These are phyloP conservation scores for Dactylonectria estremocensis DNA, from an alignment of 2,329 filamentous ascomycete genomes.

Conservation along the genomic window DNA sequence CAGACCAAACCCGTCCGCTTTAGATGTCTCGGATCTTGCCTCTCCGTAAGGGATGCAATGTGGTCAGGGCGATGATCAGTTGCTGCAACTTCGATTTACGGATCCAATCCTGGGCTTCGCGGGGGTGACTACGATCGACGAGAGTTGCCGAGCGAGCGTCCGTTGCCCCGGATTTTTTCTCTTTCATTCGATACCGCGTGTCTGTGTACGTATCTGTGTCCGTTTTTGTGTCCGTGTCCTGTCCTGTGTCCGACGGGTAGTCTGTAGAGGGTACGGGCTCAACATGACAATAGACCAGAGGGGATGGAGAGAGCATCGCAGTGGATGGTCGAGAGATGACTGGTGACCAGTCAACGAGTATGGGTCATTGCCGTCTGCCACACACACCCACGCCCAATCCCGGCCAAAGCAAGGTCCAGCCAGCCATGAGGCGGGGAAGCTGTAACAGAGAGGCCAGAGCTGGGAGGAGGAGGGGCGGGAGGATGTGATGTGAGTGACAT, in stretches of 20 bases:
- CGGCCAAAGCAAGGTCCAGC: constrained; percentile 6
- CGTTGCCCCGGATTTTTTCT: constrained; percentile 23
- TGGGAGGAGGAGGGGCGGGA: constrained; percentile 29
- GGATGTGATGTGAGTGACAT: constrained; percentile 27
- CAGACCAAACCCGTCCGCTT: constrained; percentile 13
- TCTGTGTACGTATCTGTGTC: constrained; percentile 12
- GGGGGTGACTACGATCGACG: constrained; percentile 20
- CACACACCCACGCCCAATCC: constrained; percentile 20
- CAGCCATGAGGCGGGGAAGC: constrained; percentile 18
- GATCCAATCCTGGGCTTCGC: constrained; percentile 5
- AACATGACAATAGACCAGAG: constrained; percentile 22
- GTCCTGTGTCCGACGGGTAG: constrained; percentile 2
- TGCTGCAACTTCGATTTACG: constrained; percentile 19
- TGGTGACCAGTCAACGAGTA: constrained; percentile 28
- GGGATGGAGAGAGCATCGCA: constrained; percentile 22
- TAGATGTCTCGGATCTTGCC: constrained; percentile 5
- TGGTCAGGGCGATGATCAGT: neutral
- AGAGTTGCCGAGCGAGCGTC: constrained; percentile 22
- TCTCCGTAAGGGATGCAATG: constrained; percentile 2
- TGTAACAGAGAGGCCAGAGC: constrained; percentile 11
- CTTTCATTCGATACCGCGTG: neutral
- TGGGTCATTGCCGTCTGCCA: constrained; percentile 11
- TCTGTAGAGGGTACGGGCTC: constrained; percentile 22
- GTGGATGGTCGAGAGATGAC: constrained; percentile 16
- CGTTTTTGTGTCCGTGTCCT: constrained; percentile 1